These are phyloP conservation scores for Rhododendron simsii DNA, from an alignment of 148 eudicot genomes.

Conservation along the genomic window DNA sequence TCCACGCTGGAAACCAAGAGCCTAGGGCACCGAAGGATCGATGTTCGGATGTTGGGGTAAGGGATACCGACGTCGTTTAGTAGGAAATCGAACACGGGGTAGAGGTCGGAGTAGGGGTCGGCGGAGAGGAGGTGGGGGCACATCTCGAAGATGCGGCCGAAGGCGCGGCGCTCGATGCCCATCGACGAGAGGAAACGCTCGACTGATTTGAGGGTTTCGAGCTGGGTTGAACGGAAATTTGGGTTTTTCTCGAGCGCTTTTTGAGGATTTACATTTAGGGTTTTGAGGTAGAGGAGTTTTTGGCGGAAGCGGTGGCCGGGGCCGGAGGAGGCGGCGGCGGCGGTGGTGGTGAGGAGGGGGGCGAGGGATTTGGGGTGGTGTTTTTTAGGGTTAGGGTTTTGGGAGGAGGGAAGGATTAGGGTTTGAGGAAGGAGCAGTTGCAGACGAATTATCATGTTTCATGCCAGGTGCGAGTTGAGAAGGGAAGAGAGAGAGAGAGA, in stretches of 20 bases:
- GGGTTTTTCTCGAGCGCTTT: slow-evolving; percentile 78
- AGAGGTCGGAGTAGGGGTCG: slow-evolving; percentile 57
- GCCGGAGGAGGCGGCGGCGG: slow-evolving; percentile 18
- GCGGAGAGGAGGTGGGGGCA: slow-evolving; percentile 64
- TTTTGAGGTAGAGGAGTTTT: slow-evolving; percentile 64
- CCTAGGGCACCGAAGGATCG: slow-evolving; percentile 69
- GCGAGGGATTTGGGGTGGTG: not conserved
- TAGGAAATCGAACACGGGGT: slow-evolving; percentile 62
- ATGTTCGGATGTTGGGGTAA: slow-evolving; percentile 37
- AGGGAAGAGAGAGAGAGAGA: not conserved
- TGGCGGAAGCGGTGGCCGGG: slow-evolving; percentile 58
- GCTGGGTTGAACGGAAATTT: slow-evolving; percentile 54
- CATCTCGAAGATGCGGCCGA: slow-evolving; percentile 78
- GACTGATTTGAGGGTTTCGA: slow-evolving; percentile 43
- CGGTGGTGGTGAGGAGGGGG: slow-evolving; percentile 7
- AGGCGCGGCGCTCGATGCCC: slow-evolving; percentile 45
- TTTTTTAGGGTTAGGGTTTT: not conserved
- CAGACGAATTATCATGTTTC: not conserved
- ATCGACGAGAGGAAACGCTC: slow-evolving; percentile 56
- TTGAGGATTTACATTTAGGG: slow-evolving; percentile 57
- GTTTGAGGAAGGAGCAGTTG: slow-evolving; percentile 1
- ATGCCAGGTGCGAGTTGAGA: not conserved
- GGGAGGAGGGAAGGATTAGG: slow-evolving; percentile 13
- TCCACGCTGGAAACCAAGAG: slow-evolving; percentile 51
- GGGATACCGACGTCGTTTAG: slow-evolving; percentile 48